phyloP scores from a whole-genome alignment of 2,329 filamentous ascomycete species.

The Chlorencoelia australis region DNA sequence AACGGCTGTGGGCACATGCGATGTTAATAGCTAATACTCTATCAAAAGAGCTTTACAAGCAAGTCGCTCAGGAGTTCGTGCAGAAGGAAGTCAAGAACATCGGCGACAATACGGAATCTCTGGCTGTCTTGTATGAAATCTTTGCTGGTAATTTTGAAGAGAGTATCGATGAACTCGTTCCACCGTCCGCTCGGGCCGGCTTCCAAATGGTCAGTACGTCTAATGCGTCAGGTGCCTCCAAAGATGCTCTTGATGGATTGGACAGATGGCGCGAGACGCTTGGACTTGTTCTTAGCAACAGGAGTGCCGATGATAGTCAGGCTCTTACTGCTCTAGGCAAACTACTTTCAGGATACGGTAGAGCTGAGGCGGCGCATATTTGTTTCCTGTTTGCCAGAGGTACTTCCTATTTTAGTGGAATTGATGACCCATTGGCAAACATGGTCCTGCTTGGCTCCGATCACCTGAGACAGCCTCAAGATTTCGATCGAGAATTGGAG shows the following conservation, averaged over 20 bases:
- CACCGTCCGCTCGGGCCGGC: conserved; percentile 81
- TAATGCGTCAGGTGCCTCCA: conserved; percentile 47
- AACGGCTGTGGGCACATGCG: conserved; percentile 91
- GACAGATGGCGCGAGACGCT: conserved; percentile 93
- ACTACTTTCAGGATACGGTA: conserved; percentile 73
- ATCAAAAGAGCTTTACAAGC: conserved; percentile 77
- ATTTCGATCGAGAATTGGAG: conserved; percentile 72
- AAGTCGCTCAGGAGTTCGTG: conserved; percentile 91
- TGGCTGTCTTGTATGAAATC: conserved; percentile 87
- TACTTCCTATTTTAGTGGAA: conserved; percentile 63
- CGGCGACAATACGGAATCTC: conserved; percentile 70
- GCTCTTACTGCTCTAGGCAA: conserved; percentile 73
- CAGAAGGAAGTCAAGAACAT: conserved; percentile 84
- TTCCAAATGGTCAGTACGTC: conserved; percentile 82
- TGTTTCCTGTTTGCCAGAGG: conserved; percentile 82
- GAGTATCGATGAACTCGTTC: conserved; percentile 90
- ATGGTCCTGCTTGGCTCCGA: conserved; percentile 82
- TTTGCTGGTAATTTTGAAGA: conserved; percentile 92
- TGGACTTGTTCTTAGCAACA: conserved; percentile 76
- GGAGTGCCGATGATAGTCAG: conserved; percentile 67
- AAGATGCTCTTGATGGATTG: conserved; percentile 71
- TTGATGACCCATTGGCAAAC: conserved; percentile 68
- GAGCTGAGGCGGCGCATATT: conserved; percentile 84
- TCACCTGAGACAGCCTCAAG: conserved; percentile 59
- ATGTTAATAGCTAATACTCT: conserved; percentile 75